Evolutionary conservation across 2,329 filamentous ascomycete genomes (phyloP), one percentile per base, ranked within the genome.

Genomic region (Onygenales sp.): DNA sequence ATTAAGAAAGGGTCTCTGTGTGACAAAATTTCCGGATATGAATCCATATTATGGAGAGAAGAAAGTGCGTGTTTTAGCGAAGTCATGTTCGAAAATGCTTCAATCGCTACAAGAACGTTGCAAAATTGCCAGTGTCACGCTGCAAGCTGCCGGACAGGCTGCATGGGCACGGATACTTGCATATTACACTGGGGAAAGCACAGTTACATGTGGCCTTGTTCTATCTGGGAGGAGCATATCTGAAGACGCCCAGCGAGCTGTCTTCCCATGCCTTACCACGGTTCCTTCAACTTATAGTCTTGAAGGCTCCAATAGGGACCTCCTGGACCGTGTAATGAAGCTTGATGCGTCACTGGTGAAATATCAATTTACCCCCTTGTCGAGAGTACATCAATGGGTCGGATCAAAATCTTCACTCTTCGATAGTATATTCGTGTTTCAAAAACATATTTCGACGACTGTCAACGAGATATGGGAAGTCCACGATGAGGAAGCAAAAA

Each of bases 391-490:
- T 61, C 82, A 79, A 49, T 85, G 84, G 78, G 76, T 88, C 0
- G 77, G 81, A 54, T 74, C 84, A 0, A 81, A 85, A 27, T 77
- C 80, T 6, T 73, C 78, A 0, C 74, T 93, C 0, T 95, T 96
- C 60, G 90, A 96, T 63, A 92, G 89, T 0, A 75, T 96, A 1
- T 82, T 96, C 55, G 86, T 89, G 0, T 92, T 90, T 63, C 91
- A 95, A 63, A 88, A 87, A 58, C 63, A 75, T 54, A 59, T 70
- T 50, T 14, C 38, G 52, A 55, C 38, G 47, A 56, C 60, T 2
- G 51, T 60, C 13, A 53, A 66, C 1, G 43, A 64, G 3, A 70
- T 76, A 0, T 94, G 87, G 85, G 72, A 73, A 6, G 58, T 87
- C 0, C 57, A 81, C 1, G 73, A 81, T 13, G 89, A 95, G 55